Evolutionary conservation across 1,284 basidiomycete species (phyloP).

Genomic region (Anthracocystis walkeri): DNA sequence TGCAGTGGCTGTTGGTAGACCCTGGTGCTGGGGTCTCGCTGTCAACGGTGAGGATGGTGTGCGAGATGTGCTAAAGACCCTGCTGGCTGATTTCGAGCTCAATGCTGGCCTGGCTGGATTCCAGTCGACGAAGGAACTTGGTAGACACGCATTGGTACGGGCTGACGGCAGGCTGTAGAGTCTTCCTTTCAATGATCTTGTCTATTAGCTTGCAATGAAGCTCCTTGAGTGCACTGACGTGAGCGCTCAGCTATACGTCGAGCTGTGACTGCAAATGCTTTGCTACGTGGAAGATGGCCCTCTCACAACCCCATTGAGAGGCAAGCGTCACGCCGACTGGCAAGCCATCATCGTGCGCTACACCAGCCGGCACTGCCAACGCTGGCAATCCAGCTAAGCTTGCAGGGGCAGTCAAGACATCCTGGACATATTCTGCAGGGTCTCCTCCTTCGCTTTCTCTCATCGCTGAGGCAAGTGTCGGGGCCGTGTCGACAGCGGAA

Average conservation of each 20-base stretch:
- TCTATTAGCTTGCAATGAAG: not conserved
- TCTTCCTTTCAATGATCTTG: not conserved
- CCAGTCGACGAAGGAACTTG: conserved; percentile 24
- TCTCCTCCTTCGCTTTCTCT: conserved; percentile 2
- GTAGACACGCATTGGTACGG: conserved; percentile 25
- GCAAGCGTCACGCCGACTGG: conserved; percentile 87
- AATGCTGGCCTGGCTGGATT: conserved; percentile 39
- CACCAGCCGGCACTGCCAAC: conserved; percentile 78
- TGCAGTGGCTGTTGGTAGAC: conserved; percentile 62
- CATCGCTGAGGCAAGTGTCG: conserved; percentile 32
- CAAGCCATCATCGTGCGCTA: conserved; percentile 72
- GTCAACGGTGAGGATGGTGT: conserved; percentile 61
- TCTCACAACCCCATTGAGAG: conserved; percentile 90
- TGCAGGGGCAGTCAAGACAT: conserved; percentile 90
- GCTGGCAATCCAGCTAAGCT: conserved; percentile 89
- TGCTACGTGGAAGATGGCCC: conserved; percentile 76
- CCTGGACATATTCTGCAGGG: conserved; percentile 80
- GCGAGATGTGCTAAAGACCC: conserved; percentile 50
- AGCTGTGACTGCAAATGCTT: conserved; percentile 71
- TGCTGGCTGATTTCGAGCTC: conserved; percentile 63
- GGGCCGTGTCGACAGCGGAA: conserved; percentile 59
- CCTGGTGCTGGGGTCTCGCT: conserved; percentile 63
- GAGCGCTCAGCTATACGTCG: not conserved
- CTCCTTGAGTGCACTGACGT: not conserved
- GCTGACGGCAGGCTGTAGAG: conserved; percentile 31